phyloP scores from a whole-genome alignment of 768 basidiomycete species.

The Suillus lakei region DNA sequence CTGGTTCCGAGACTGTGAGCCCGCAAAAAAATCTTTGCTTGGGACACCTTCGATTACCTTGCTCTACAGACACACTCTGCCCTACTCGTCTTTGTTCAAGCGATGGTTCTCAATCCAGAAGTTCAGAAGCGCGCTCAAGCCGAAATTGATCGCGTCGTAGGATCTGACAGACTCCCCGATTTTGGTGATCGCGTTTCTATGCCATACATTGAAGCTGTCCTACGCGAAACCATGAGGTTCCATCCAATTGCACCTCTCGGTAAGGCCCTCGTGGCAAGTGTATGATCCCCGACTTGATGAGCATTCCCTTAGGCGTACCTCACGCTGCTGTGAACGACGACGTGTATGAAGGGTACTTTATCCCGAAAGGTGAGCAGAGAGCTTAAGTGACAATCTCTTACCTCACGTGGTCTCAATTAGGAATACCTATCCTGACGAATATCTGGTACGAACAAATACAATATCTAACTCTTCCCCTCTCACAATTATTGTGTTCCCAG shows the following conservation, averaged over 20 bases:
- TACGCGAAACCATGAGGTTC: constrained; percentile 35
- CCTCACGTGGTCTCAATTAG: not conserved
- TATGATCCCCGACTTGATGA: not conserved
- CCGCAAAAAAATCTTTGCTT: not conserved
- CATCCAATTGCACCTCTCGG: constrained; percentile 29
- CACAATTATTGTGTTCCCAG: constrained; percentile 18
- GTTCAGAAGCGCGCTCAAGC: constrained; percentile 18
- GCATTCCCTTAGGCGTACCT: constrained; percentile 1
- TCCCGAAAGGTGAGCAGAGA: constrained; percentile 9
- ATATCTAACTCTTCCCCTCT: too few species aligned
- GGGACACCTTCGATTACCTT: not conserved
- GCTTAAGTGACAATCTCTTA: not conserved
- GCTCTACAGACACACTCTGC: constrained; percentile 14
- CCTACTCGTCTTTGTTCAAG: constrained; percentile 16
- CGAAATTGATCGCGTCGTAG: constrained; percentile 18
- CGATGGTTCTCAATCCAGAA: constrained; percentile 21
- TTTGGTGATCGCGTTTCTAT: constrained; percentile 16
- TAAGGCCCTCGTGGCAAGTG: constrained; percentile 3
- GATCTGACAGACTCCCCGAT: constrained; percentile 13
- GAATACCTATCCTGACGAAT: constrained; percentile 9
- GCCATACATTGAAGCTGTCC: constrained; percentile 18
- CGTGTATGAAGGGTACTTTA: constrained; percentile 15
- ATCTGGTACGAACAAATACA: not conserved
- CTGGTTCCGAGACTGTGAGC: constrained; percentile 14
- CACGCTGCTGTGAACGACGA: constrained; percentile 14